phyloP scores from a whole-genome alignment of 2,329 filamentous ascomycete genomes.

The Trichoderma atroviride region DNA sequence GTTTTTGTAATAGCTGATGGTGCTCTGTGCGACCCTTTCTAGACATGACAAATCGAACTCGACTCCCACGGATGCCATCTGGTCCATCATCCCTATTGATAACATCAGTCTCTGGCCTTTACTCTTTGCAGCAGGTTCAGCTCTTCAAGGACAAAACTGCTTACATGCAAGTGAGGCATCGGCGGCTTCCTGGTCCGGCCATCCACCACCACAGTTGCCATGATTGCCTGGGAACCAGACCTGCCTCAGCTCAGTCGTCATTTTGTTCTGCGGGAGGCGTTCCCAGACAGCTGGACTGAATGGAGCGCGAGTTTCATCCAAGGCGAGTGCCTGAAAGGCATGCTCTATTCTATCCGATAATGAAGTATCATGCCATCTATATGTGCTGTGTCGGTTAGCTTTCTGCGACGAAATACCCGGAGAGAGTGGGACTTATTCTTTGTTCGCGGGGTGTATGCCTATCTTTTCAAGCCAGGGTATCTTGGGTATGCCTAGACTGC shows the following conservation, averaged over 20 bases:
- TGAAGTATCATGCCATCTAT: conserved; percentile 57
- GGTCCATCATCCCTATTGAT: conserved; percentile 57
- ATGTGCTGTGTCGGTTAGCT: conserved; percentile 45
- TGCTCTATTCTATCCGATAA: conserved; percentile 57
- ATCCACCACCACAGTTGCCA: conserved; percentile 71
- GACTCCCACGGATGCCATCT: conserved; percentile 54
- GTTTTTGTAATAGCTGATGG: conserved; percentile 39
- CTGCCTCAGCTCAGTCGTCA: conserved; percentile 50
- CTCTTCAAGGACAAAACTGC: conserved; percentile 28
- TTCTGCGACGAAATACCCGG: neutral
- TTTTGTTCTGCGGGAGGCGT: conserved; percentile 42
- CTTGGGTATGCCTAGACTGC: conserved; percentile 50
- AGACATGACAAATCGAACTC: conserved; percentile 51
- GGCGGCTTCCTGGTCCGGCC: conserved; percentile 53
- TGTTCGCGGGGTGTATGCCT: conserved; percentile 49
- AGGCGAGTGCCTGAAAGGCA: conserved; percentile 61
- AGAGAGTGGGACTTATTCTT: conserved; percentile 48
- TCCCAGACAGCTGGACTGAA: conserved; percentile 62
- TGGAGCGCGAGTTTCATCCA: conserved; percentile 58
- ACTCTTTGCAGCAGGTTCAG: neutral
- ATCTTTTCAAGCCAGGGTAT: conserved; percentile 50
- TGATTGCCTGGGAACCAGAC: conserved; percentile 74
- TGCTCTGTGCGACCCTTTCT: conserved; percentile 45
- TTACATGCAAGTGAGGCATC: conserved; percentile 46
- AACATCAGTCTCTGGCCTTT: neutral